These are phyloP conservation scores for Starmera amethionina DNA, from an alignment of 805 yeast species.

Conservation along the genomic window DNA sequence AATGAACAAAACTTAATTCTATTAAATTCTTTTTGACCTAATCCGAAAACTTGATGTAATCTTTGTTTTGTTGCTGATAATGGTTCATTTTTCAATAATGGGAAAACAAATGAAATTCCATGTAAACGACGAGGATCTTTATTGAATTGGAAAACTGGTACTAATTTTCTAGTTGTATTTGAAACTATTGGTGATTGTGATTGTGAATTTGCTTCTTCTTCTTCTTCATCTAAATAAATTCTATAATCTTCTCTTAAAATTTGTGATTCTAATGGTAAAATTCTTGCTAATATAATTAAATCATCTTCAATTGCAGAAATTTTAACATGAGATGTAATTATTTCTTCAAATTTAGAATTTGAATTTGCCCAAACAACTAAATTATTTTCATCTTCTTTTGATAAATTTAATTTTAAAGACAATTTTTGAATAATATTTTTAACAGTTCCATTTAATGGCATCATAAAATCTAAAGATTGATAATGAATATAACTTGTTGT, in stretches of 20 bases:
- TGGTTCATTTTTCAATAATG: constrained; percentile 57
- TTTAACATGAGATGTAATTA: constrained; percentile 24
- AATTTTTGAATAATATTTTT: constrained; percentile 45
- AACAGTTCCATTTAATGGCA: constrained; percentile 54
- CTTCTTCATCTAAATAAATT: constrained; percentile 7
- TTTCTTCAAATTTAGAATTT: constrained; percentile 26
- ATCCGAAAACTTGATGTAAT: constrained; percentile 58
- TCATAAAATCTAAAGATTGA: constrained; percentile 56
- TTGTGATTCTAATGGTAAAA: constrained; percentile 31
- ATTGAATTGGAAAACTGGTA: constrained; percentile 69
- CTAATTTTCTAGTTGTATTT: constrained; percentile 24
- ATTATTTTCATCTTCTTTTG: constrained; percentile 34
- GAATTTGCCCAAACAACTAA: constrained; percentile 47
- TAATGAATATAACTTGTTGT: constrained; percentile 62
- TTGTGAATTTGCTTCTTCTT: constrained; percentile 4
- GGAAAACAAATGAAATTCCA: constrained; percentile 79
- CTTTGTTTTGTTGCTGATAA: constrained; percentile 55
- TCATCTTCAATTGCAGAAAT: constrained; percentile 30
- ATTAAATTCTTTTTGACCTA: constrained; percentile 72
- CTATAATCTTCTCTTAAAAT: constrained; percentile 15
- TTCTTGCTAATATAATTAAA: constrained; percentile 34
- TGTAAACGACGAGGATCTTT: constrained; percentile 58
- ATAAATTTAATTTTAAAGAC: constrained; percentile 42
- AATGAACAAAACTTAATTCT: constrained; percentile 47
- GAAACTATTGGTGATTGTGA: too few species aligned